Evolutionary conservation across 169 alveolate genomes (phyloP), one percentile per base, ranked within the genome.

Genomic region (Eimeria maxima): DNA sequence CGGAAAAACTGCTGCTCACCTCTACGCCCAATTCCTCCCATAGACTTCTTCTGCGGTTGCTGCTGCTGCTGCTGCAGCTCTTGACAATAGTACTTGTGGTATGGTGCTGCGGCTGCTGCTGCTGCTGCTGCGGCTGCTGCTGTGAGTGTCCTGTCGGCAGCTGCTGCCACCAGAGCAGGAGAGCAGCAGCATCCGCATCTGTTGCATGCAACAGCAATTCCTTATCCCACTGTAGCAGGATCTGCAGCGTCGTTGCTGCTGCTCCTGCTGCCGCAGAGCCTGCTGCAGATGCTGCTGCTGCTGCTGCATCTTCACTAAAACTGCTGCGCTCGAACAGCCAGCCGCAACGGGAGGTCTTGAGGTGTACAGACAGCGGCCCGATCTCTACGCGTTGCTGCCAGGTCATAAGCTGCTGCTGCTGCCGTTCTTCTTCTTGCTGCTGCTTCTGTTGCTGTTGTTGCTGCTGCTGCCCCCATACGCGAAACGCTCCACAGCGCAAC

Each of bases 121-220:
- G 90, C 74, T 47, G 73, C 91, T 81, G 74, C 74, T 55, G 91
- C 69, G 27, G 91, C 74, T 47, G 73, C 91, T 81, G 74, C 74
- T 55, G 91, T 45, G 38, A 0, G 38, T 1, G 29, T 42, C 91
- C 91, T n/a, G 74, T 74, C 3, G n/a, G 91, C 91, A 81, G 74
- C 91, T 81, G 91, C 74, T 50, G 73, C 91, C 91, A 81, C 91
- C 91, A 81, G 53, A 50, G 45, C 0, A 81, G 53, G 55, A 81
- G 73, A 38, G 74, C 73, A 81, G 91, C 91, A 50, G 74, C 91
- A 47, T 81, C 91, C 18, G 91, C 42, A 8, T 81, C 91, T 47
- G 91, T 18, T 53, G 74, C 91, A 81, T 81, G 91, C 91, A 81
- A 74, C 91, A 81, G 91, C 91, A 81, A 44, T 55, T 55, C 91